These are phyloP conservation scores for Hypoxylon subgilvum DNA, from an alignment of 495 filamentous ascomycete genomes.

Conservation along the genomic window DNA sequence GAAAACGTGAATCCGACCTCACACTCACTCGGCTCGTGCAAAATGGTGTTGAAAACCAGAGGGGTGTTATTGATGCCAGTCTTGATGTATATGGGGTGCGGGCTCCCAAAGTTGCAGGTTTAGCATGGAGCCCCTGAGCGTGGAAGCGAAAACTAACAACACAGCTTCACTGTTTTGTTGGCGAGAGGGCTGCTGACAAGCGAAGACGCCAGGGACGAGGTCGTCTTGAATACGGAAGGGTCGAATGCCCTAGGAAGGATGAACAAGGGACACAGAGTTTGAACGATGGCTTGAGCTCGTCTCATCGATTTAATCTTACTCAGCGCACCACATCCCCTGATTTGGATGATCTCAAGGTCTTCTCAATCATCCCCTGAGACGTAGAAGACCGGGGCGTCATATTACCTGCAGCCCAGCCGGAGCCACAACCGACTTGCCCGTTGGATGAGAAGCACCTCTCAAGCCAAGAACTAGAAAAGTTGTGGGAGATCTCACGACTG, in stretches of 20 bases:
- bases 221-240: background rate
- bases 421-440: background rate
- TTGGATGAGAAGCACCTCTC: background rate
- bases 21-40: constrained; percentile 57
- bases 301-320: constrained; percentile 14
- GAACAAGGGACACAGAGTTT: constrained; percentile 2
- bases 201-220: background rate
- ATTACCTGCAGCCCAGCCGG: background rate
- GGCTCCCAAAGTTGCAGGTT: constrained; percentile 53
- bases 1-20: constrained; percentile 52
- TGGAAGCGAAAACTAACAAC: constrained; percentile 59
- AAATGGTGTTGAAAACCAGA: constrained; percentile 45
- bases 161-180: constrained; percentile 56
- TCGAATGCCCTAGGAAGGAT: background rate
- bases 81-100: constrained; percentile 52
- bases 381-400: constrained; percentile 6
- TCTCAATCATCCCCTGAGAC: constrained; percentile 6
- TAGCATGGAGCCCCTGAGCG: constrained; percentile 55
- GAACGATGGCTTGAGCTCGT: constrained; percentile 7
- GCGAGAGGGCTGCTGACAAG: constrained; percentile 53
- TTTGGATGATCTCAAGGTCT: constrained; percentile 30
- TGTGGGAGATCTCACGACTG: background rate
- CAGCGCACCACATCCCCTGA: constrained; percentile 15
- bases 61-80: constrained; percentile 51
- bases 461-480: background rate